These are phyloP conservation scores for Rhododendron vialii DNA, from an alignment of 148 eudicot species.

Conservation along the genomic window DNA sequence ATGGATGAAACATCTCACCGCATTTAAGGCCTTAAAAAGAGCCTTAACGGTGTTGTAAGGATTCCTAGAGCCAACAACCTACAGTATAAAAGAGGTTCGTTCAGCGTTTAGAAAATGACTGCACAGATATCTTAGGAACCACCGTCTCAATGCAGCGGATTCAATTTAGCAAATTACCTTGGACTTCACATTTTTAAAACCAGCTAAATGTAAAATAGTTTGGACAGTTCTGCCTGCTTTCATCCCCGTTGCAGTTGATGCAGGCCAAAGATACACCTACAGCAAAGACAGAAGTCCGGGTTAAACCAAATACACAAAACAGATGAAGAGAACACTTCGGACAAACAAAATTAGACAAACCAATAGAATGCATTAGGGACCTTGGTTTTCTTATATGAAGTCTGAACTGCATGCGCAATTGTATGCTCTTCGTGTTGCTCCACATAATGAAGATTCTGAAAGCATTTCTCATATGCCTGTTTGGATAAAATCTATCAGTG, in stretches of 20 bases:
- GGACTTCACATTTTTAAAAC: slow-evolving; percentile 83
- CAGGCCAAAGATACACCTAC: slow-evolving; percentile 96
- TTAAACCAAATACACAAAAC: slow-evolving; percentile 1
- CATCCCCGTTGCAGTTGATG: slow-evolving; percentile 63
- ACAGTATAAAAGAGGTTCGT: slow-evolving; percentile 21
- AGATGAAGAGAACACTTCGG: not conserved
- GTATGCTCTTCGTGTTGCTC: slow-evolving; percentile 94
- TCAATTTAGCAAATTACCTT: slow-evolving; percentile 45
- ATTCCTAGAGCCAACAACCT: slow-evolving; percentile 94
- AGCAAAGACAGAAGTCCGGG: slow-evolving; percentile 6
- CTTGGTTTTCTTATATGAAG: slow-evolving; percentile 90
- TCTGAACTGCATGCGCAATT: slow-evolving; percentile 92
- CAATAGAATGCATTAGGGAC: slow-evolving; percentile 24
- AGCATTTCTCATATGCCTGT: slow-evolving; percentile 91
- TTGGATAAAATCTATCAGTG: slow-evolving; percentile 5
- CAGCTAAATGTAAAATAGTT: slow-evolving; percentile 70
- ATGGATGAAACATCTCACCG: slow-evolving; percentile 38
- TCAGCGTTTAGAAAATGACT: not conserved
- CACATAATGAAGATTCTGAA: slow-evolving; percentile 80
- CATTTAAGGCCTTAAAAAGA: slow-evolving; percentile 76
- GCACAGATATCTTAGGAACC: not conserved
- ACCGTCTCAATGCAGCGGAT: not conserved
- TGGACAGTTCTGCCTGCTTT: slow-evolving; percentile 80
- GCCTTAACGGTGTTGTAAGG: slow-evolving; percentile 89
- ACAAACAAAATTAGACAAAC: not conserved